These are phyloP conservation scores for Gypsophila paniculata DNA, from an alignment of 179 eudicot genomes.

Conservation along the genomic window DNA sequence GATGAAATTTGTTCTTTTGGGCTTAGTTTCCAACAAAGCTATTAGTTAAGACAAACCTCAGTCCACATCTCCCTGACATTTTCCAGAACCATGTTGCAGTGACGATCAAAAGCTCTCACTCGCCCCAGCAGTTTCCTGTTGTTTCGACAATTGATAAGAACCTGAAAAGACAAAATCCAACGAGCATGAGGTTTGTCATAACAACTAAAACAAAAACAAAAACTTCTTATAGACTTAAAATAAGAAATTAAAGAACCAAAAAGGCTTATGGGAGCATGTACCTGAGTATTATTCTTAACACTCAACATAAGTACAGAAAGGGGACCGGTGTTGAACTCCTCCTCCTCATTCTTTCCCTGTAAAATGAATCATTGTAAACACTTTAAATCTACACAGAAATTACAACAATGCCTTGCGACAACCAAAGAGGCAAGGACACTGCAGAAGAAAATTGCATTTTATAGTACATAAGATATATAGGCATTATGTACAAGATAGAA, in stretches of 20 bases:
- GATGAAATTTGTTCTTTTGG: background rate
- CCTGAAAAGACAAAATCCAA: conserved; percentile 32
- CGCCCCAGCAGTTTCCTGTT: conserved; percentile 82
- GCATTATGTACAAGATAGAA: background rate
- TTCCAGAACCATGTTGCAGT: conserved; percentile 95
- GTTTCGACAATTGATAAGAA: conserved; percentile 86
- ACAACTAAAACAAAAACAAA: background rate
- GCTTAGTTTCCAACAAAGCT: background rate
- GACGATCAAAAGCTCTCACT: conserved; percentile 93
- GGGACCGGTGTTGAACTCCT: conserved; percentile 89
- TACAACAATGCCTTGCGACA: no score
- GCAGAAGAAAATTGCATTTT: background rate
- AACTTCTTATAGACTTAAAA: background rate
- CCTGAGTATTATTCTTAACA: conserved; percentile 83
- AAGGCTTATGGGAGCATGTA: conserved; percentile 4
- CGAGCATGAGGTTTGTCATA: background rate
- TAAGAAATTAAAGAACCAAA: background rate
- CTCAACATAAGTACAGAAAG: conserved; percentile 88
- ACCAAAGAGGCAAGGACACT: background rate
- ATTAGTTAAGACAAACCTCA: conserved; percentile 47
- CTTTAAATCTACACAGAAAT: no score
- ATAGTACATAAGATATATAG: background rate
- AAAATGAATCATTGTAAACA: background rate
- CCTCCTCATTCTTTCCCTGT: conserved; percentile 73
- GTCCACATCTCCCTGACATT: conserved; percentile 97